Evolutionary conservation across 2,329 filamentous ascomycete species (phyloP), one percentile per base, ranked within the genome.

Genomic region (Colletotrichum chrysophilum): DNA sequence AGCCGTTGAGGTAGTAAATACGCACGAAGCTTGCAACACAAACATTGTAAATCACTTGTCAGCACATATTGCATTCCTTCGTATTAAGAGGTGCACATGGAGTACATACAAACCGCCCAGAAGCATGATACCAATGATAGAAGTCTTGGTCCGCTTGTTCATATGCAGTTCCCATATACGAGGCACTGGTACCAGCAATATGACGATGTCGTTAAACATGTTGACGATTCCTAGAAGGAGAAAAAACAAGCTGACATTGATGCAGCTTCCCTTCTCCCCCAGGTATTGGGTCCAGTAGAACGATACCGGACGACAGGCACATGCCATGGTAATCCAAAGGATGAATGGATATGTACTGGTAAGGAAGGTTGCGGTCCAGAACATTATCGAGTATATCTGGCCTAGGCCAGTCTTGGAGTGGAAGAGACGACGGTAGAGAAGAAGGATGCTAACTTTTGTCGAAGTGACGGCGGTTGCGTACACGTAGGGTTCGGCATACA

Each of bases 161-260:
- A 76, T 70, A 8, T 73, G 68, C 34, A 77, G 66, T 16, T 67
- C 60, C 72, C 60, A 70, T 10, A 77, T 76, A 7, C 65, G 73
- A 7, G 73, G 73, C 12, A 77, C 64, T 1, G 76, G 76, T 5
- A 76, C 74, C 14, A 70, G 26, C 14, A 76, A 70, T 26, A 77
- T 71, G 36, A 77, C n/a, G 14, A 77, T 58, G 30, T 77, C 76
- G 55, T 76, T 76, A 5, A 73, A 48, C 70, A 73, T 73, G 64
- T 73, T 73, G 28, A 73, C 38, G 16, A 73, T 73, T 3, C 70
- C 70, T 2, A 68, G 62, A 34, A 61, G 34, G 1, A 73, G 65
- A 18, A 73, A 73, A 36, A 73, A 73, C 34, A 68, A 36, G 55
- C 56, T 61, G 62, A 67, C 64, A n/a, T 67, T 67, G 36, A 73